Conservation (phyloP, 2,329 filamentous ascomycete species). For the Periconia sp. region DNA sequence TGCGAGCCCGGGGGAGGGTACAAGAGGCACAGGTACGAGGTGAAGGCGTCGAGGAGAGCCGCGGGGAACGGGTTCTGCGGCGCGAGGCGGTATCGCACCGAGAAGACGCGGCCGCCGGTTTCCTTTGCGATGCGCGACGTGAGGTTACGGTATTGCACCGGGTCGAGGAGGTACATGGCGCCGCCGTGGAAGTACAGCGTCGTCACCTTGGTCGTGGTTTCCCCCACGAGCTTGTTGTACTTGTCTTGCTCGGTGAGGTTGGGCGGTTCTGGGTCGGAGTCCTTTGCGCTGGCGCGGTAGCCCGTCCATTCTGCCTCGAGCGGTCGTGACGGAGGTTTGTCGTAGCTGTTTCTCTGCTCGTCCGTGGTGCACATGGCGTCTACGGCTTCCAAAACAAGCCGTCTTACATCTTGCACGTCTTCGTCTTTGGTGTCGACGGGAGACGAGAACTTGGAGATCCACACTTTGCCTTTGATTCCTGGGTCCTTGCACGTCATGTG, state of each 20-base stretch:
- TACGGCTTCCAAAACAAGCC: conserved; percentile 61
- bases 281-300: conserved; percentile 59
- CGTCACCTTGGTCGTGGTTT: conserved; percentile 64
- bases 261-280: conserved; percentile 54
- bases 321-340: conserved; percentile 54
- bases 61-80: conserved; percentile 76
- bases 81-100: conserved; percentile 72
- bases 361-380: conserved; percentile 53
- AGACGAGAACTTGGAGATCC: conserved; percentile 73
- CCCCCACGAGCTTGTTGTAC: conserved; percentile 68
- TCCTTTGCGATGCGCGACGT: conserved; percentile 65
- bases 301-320: conserved; percentile 78
- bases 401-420: conserved; percentile 44
- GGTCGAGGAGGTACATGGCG: conserved; percentile 73
- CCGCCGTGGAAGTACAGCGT: conserved; percentile 77
- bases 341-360: conserved; percentile 24
- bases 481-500: conserved; percentile 62
- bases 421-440: conserved; percentile 55
- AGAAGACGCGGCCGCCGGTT: conserved; percentile 69
- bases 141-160: conserved; percentile 63
- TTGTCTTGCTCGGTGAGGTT: conserved; percentile 63
- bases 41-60: conserved; percentile 70
- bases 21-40: conserved; percentile 72
- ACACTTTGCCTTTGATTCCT: conserved; percentile 75
- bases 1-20: conserved; percentile 69